Evolutionary conservation across 2,329 filamentous ascomycete genomes (phyloP), one percentile per base, ranked within the genome.

Genomic region (Cryphonectria parasitica): DNA sequence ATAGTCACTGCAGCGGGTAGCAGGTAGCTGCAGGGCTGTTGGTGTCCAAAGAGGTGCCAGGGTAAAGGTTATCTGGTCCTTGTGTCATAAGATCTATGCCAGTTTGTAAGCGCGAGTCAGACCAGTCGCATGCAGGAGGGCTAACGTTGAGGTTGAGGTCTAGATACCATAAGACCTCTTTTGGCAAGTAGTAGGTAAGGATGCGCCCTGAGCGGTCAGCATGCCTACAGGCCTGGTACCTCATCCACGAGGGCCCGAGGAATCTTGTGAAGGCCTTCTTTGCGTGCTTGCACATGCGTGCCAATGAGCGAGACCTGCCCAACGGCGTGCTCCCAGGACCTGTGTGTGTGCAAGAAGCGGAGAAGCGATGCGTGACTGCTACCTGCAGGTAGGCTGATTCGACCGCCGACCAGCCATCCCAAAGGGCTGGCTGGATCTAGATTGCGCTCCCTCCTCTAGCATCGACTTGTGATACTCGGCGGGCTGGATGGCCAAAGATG

Each of bases 21-120:
- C 43, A 49, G 41, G 62, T 28, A 56, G 69, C 69, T 71, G 63
- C 70, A 71, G 66, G 64, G 64, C 69, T 43, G 58, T 45, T 61
- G 45, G 54, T 66, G 17, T 52, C 31, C 52, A 67, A 22, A 56
- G 25, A n/a, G 2, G n/a, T 56, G 49, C 49, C 52, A 31, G 67
- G 67, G n/a, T 45, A 34, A 64, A 64, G 62, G 62, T 34, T 64
- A 49, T 49, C 45, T n/a, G 25, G 64, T 31, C 22, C 28, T 13
- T 36, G 25, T 71, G 45, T 49, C 45, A 58, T 63, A 52, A 65
- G 66, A 71, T 71, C 62, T 45, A 34, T 43, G 41, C 45, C 58
- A 52, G 60, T 61, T 28, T 62, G 19, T 22, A 43, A 41, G 56
- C 61, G 62, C 66, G 66, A 71, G 66, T 65, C 69, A 71, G 52